phyloP scores from a whole-genome alignment of 2,329 filamentous ascomycete genomes.

The Calonectria leucothoes region DNA sequence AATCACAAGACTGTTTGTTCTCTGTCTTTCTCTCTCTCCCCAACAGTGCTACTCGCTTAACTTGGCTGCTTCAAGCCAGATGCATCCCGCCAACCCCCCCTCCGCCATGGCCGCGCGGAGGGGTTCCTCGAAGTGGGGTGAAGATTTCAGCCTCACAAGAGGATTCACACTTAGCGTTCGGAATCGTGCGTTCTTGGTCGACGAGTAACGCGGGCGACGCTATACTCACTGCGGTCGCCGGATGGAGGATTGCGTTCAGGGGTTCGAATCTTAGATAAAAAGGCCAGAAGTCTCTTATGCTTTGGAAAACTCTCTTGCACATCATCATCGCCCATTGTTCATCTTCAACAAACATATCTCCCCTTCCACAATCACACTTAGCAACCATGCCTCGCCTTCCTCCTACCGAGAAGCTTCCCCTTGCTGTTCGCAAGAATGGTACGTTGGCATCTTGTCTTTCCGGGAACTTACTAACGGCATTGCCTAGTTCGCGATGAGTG shows the following conservation, averaged over 20 bases:
- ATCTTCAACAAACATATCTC: not conserved
- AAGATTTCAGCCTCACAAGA: not conserved
- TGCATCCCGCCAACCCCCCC: not conserved
- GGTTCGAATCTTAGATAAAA: slow-evolving; percentile 15
- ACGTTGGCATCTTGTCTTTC: slow-evolving; percentile 24
- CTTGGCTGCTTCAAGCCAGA: not conserved
- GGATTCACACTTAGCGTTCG: not conserved
- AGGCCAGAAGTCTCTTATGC: not conserved
- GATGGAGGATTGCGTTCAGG: slow-evolving; percentile 15
- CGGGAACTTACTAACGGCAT: not conserved
- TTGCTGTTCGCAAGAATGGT: slow-evolving; percentile 65
- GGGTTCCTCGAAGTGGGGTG: not conserved
- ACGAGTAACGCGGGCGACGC: slow-evolving; percentile 9
- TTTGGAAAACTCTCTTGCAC: not conserved
- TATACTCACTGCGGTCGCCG: slow-evolving; percentile 10
- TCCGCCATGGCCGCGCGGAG: not conserved
- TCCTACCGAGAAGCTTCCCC: slow-evolving; percentile 62
- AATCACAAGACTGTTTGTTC: not conserved
- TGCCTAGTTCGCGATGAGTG: slow-evolving; percentile 62
- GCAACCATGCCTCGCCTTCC: slow-evolving; percentile 49
- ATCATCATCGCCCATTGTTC: not conserved
- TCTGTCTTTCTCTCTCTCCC: too few relatives aligned
- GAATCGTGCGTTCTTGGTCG: not conserved
- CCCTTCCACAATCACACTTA: not conserved
- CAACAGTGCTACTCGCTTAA: slow-evolving; percentile 14